These are phyloP conservation scores for Cystoisospora suis DNA, from an alignment of 169 alveolate genomes.

Conservation along the genomic window DNA sequence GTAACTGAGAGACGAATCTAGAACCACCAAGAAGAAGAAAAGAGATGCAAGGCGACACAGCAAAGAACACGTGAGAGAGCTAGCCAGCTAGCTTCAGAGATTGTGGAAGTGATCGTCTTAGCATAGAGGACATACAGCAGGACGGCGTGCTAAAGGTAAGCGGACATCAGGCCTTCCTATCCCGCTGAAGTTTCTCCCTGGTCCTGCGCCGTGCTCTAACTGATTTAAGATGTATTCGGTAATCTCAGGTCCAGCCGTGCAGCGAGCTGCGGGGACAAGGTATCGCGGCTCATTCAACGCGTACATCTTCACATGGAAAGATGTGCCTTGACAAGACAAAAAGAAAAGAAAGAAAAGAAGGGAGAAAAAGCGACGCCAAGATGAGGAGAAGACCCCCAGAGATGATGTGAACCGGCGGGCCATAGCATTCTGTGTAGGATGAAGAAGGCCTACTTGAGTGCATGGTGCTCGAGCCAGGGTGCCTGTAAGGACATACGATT, in stretches of 20 bases:
- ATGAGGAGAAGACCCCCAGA: not conserved
- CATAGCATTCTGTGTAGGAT: not conserved
- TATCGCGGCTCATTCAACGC: slow-evolving; percentile 40
- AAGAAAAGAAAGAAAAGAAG: not conserved
- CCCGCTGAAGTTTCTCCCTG: slow-evolving; percentile 54
- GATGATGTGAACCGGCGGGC: not conserved
- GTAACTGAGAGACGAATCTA: too few species aligned
- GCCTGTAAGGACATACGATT: too few species aligned
- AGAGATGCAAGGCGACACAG: too few species aligned
- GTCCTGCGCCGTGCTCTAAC: slow-evolving; percentile 47
- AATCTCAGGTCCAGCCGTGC: slow-evolving; percentile 32
- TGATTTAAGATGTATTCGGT: slow-evolving; percentile 34
- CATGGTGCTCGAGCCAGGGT: too few species aligned
- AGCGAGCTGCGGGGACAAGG: slow-evolving; percentile 54
- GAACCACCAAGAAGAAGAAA: too few species aligned
- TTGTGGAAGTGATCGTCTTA: too few species aligned
- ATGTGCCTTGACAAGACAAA: not conserved
- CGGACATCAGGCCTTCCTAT: slow-evolving; percentile 51
- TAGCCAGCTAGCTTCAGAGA: too few species aligned
- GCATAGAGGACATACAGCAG: too few species aligned
- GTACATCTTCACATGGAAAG: slow-evolving; percentile 52
- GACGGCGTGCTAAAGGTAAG: not conserved
- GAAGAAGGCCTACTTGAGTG: too few species aligned
- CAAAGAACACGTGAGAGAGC: too few species aligned
- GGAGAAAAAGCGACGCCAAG: not conserved